Conservation (phyloP, 139 green algal genomes). For the Volvox reticuliferus region DNA sequence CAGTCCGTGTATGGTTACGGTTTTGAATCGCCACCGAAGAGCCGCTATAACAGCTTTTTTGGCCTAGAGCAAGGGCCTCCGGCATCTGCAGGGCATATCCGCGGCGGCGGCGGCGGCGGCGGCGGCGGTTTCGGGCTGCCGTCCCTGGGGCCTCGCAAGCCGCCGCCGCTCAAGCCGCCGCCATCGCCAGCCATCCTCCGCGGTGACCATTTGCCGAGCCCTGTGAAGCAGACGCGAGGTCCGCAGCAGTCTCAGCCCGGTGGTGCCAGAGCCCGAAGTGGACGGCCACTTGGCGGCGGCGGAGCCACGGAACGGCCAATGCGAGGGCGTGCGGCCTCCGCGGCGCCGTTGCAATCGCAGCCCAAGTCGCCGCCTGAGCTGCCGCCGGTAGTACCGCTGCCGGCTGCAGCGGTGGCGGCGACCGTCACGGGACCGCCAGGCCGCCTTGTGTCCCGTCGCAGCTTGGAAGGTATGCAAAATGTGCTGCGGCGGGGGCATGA, state of each 20-base stretch:
- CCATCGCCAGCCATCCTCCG: conserved; percentile 1
- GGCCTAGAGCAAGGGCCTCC: background rate
- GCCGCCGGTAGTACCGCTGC: background rate
- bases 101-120: background rate
- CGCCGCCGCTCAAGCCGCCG: background rate
- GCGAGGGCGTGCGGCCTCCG: background rate
- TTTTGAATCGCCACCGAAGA: background rate
- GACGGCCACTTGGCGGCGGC: background rate
- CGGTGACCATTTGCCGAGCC: conserved; percentile 12
- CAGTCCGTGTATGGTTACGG: conserved; percentile 3
- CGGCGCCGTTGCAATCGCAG: background rate
- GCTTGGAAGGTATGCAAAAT: background rate
- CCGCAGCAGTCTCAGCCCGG: background rate
- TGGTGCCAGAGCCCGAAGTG: background rate
- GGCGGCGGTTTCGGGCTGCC: background rate
- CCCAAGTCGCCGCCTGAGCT: background rate
- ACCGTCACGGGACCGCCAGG: background rate
- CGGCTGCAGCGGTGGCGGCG: background rate
- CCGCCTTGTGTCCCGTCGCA: background rate
- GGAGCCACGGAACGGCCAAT: background rate
- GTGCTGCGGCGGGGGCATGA: background rate
- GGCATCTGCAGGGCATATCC: background rate
- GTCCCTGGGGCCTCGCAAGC: background rate
- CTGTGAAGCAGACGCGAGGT: background rate
- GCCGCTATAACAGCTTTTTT: conserved; percentile 40